A percentile compares a stretch with the other conserved stretches of the same genome.
Conservation (phyloP, 331 rosid species). For the Prunus yedoensis region DNA sequence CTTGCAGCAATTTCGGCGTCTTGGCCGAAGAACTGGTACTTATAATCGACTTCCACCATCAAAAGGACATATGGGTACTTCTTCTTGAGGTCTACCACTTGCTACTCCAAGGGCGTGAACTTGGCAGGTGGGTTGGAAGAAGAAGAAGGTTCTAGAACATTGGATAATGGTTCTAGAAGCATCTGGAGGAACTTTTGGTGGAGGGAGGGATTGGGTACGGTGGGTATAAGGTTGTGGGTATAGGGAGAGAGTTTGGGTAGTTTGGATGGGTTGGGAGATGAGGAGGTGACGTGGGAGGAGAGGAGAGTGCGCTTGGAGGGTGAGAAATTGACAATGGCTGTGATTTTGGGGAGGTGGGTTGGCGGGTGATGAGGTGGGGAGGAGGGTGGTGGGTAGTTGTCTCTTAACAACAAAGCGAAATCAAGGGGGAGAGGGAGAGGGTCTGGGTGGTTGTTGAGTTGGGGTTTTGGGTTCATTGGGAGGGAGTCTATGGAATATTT, state of each 20-base stretch:
- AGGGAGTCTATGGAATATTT: too few relatives aligned
- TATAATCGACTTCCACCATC: constrained; percentile 91
- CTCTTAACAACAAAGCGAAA: too few relatives aligned
- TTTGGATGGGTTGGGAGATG: constrained; percentile 44
- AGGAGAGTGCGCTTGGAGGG: constrained; percentile 72
- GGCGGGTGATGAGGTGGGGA: too few relatives aligned
- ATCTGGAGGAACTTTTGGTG: constrained; percentile 69
- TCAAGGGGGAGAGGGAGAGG: too few relatives aligned
- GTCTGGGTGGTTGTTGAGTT: too few relatives aligned
- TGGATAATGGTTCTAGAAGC: constrained; percentile 61
- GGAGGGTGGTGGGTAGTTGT: too few relatives aligned
- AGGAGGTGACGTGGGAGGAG: constrained; percentile 47
- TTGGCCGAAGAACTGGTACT: constrained; percentile 64
- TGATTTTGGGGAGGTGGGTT: too few relatives aligned
- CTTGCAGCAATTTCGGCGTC: constrained; percentile 80
- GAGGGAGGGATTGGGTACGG: constrained; percentile 42
- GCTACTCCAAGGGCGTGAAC: constrained; percentile 71
- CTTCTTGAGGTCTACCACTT: constrained; percentile 63
- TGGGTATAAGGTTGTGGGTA: constrained; percentile 47
- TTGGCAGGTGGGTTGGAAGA: constrained; percentile 29
- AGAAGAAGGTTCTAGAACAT: constrained; percentile 17
- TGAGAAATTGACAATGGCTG: constrained; percentile 49
- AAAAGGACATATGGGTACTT: constrained; percentile 76
- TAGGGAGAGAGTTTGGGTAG: constrained; percentile 59
- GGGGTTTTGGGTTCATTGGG: too few relatives aligned